Conservation (phyloP, 257 asterid species). For the Solanum chmielewskii region DNA sequence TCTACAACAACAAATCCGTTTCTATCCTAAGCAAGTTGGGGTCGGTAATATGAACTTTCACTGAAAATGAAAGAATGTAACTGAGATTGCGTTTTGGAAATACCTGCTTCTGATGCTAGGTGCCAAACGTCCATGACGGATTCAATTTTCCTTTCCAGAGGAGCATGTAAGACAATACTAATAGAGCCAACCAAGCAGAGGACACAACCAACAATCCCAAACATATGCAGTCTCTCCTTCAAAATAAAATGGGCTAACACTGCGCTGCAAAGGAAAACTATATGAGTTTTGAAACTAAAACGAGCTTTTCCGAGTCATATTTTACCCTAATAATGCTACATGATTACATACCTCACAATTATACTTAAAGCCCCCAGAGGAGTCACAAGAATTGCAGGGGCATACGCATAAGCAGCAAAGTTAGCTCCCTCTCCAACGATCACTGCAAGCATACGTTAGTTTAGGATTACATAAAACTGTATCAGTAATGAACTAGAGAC, state of each 20-base stretch:
- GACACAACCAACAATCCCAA: constrained; percentile 60
- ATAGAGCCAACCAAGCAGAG: constrained; percentile 59
- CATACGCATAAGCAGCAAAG: constrained; percentile 69
- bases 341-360: background rate
- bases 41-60: background rate
- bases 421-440: constrained; percentile 46
- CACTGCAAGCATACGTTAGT: constrained; percentile 28
- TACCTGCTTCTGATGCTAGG: constrained; percentile 50
- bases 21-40: background rate
- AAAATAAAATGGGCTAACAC: constrained; percentile 36
- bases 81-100: background rate
- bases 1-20: background rate
- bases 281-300: background rate
- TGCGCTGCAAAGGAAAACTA: constrained; percentile 29
- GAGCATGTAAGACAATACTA: constrained; percentile 52
- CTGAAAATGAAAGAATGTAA: background rate
- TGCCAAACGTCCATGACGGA: constrained; percentile 61
- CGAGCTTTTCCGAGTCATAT: background rate
- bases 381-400: constrained; percentile 68
- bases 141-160: constrained; percentile 37
- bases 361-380: constrained; percentile 46
- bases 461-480: background rate
- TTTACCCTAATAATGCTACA: background rate
- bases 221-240: constrained; percentile 35
- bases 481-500: background rate